Evolutionary conservation across 345 rosid species (phyloP).

Genomic region (Psidium friedrichsthalianum): DNA sequence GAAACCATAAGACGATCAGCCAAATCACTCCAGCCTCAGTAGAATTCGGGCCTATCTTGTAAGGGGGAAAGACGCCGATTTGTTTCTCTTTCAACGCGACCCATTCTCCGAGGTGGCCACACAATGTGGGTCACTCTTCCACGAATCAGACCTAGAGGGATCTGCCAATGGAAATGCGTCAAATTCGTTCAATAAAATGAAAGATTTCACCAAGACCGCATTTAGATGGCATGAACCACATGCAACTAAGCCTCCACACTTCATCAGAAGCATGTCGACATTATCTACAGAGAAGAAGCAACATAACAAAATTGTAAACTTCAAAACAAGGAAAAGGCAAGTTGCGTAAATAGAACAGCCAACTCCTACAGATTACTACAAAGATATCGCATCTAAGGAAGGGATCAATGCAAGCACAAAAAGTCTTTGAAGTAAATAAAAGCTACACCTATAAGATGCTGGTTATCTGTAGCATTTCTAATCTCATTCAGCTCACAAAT

Average conservation of each 20-base stretch:
- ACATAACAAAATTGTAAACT: background rate
- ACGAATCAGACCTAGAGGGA: conserved; percentile 64
- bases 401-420: background rate
- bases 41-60: background rate
- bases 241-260: background rate
- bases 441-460: background rate
- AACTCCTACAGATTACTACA: background rate
- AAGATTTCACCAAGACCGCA: background rate
- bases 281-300: background rate
- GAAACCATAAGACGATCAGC: background rate
- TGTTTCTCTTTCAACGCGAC: conserved; percentile 20
- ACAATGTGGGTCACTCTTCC: conserved; percentile 63
- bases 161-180: conserved; percentile 28
- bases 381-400: background rate
- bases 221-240: background rate
- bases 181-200: background rate
- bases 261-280: background rate
- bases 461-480: background rate
- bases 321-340: background rate
- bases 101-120: conserved; percentile 76
- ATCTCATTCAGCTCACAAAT: background rate
- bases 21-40: background rate
- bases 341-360: background rate
- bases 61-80: background rate
- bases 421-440: background rate